Evolutionary conservation across 1,284 basidiomycete genomes (phyloP), one percentile per base, ranked within the genome.

Genomic region (Marasmius tenuissimus): DNA sequence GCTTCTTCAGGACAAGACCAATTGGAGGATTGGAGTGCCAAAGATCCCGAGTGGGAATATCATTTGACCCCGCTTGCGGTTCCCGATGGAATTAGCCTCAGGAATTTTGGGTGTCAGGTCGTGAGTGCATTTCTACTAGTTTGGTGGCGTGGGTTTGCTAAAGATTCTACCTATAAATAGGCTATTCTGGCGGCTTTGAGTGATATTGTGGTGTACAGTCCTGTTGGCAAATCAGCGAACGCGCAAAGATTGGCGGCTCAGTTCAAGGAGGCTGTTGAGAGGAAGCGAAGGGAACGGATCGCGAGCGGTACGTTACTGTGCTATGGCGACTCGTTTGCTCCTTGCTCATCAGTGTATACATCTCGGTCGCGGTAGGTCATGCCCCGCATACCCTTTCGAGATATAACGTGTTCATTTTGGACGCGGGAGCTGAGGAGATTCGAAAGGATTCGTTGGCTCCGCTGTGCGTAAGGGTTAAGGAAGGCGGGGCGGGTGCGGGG

Each of bases 361-460:
- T 20, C 51, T 39, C 50, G 58, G 7, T 45, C 40, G 20, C 37
- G 38, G 14, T 35, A 54, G 34, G 37, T n/a, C 33, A 47, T n/a
- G 9, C 45, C 7, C 11, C 45, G 8, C n/a, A 11, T 18, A 47
- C 45, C n/a, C 82, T 89, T 4, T 73, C 93, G 48, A 72, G 81
- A 59, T 98, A 97, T 77, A 93, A 94, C 67, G 94, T 97, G 59
- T 97, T 91, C 73, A 83, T 97, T 14, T 82, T 97, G 16, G 85
- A 89, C 53, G 90, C 91, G 16, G 73, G 75, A 16, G 77, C 78
- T 34, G 75, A 78, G 57, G 85, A 81, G 63, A 78, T 87, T 71
- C 72, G 73, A 55, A 68, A 69, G 51, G 75, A 75, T 12, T 70
- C 86, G 16, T 47, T 16, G 38, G 77, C 81, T 38, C 81, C 86